Conservation (phyloP, 257 asterid genomes). For the Nicotiana undulata region DNA sequence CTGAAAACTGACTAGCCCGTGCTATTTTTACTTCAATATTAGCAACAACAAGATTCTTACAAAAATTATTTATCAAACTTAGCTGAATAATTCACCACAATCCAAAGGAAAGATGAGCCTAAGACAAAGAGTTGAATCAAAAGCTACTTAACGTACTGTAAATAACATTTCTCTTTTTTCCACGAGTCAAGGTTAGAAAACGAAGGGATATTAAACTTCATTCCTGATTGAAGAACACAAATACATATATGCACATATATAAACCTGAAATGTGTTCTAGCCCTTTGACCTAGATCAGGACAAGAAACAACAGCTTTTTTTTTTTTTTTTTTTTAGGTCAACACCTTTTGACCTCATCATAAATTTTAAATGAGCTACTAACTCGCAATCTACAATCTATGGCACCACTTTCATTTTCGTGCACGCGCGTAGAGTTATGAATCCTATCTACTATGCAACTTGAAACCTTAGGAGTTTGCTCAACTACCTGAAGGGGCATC, state of each 20-base stretch:
- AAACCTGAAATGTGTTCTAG: background rate
- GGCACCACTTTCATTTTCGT: conserved; percentile 34
- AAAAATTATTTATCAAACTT: background rate
- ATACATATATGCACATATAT: background rate
- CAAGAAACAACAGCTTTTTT: background rate
- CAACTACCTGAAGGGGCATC: conserved; percentile 14
- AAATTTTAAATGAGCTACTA: conserved; percentile 11
- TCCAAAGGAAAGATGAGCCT: background rate
- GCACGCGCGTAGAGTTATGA: conserved; percentile 26
- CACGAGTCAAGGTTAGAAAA: background rate
- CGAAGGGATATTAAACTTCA: background rate
- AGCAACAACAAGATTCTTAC: background rate
- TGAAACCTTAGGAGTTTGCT: conserved; percentile 16
- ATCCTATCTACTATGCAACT: conserved; percentile 19
- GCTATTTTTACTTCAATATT: no score
- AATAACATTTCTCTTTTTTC: background rate
- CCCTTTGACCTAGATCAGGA: background rate
- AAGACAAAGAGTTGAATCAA: background rate
- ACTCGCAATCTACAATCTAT: conserved; percentile 42
- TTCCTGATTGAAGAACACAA: background rate
- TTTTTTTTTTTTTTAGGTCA: background rate
- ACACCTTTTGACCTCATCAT: conserved; percentile 6
- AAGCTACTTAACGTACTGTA: background rate
- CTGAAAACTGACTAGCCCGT: no score
- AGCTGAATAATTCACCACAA: background rate